Percentiles rank a stretch among this genome's conserved stretches.
These are phyloP conservation scores for Penicillium turbatum DNA, from an alignment of 495 filamentous ascomycete species.

Conservation along the genomic window DNA sequence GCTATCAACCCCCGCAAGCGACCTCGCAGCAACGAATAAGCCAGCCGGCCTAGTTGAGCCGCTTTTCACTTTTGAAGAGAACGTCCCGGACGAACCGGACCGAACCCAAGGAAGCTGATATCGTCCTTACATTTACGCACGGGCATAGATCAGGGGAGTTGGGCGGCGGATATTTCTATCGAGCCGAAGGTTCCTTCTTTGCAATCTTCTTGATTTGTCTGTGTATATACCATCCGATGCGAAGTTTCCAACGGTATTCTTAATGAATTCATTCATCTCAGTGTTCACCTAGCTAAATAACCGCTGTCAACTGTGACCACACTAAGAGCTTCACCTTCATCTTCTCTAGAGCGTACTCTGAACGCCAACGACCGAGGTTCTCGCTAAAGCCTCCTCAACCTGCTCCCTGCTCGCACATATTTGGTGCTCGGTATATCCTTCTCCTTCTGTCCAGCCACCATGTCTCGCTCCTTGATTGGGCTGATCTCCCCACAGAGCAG, in stretches of 20 bases:
- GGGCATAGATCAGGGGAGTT: neutral
- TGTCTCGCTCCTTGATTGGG: neutral
- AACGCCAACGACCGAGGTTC: neutral
- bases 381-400: conserved; percentile 10
- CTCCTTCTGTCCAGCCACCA: neutral
- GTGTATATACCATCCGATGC: conserved; percentile 2
- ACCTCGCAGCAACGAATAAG: neutral
- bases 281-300: neutral
- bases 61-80: neutral
- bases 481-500: conserved; percentile 5
- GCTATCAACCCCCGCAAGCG: conserved; percentile 3
- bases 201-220: neutral
- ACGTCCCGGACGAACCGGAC: neutral
- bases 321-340: neutral
- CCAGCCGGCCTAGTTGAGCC: neutral
- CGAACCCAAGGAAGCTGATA: neutral
- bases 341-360: neutral
- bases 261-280: no score
- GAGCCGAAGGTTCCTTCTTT: neutral
- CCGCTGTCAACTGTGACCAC: neutral
- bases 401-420: conserved; percentile 5
- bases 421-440: neutral
- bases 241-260: neutral
- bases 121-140: neutral
- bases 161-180: neutral